Conservation (phyloP, 192 early-diverging fungal genomes). For the Jimgerdemannia lactiflua region DNA sequence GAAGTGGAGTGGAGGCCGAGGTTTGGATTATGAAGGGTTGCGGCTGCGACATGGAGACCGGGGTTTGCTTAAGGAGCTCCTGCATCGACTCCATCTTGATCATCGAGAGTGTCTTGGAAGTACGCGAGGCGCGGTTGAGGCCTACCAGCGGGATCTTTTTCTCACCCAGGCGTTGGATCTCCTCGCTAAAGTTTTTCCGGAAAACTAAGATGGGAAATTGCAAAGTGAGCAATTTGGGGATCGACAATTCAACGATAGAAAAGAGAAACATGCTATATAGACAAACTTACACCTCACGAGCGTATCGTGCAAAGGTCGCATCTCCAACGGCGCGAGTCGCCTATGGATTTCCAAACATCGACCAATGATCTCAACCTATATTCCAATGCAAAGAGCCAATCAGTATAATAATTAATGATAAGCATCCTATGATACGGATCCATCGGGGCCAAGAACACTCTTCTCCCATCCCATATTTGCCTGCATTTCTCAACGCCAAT, state of each 20-base stretch:
- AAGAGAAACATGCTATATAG: background rate
- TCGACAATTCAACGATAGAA: background rate
- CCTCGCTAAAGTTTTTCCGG: conserved; percentile 63
- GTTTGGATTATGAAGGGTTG: background rate
- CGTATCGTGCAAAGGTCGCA: conserved; percentile 70
- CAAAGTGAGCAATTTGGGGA: background rate
- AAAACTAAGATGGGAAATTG: conserved; percentile 38
- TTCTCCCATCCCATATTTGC: background rate
- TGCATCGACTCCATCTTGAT: conserved; percentile 2
- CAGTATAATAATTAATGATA: conserved; percentile 9
- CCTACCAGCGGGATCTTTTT: background rate
- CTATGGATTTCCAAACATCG: conserved; percentile 61
- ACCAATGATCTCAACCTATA: conserved; percentile 56
- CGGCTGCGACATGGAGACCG: background rate
- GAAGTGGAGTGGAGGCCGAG: background rate
- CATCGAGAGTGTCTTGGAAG: conserved; percentile 7
- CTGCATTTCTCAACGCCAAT: background rate
- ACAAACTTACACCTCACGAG: conserved; percentile 44
- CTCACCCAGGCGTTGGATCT: conserved; percentile 41
- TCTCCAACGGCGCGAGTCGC: conserved; percentile 53
- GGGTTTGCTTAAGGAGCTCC: conserved; percentile 4
- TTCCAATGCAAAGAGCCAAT: background rate
- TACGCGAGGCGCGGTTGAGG: background rate
- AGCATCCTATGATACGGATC: background rate
- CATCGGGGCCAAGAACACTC: too few relatives aligned